These are phyloP conservation scores for Dinochytrium kinnereticum DNA, from an alignment of 371 early-diverging fungal genomes.

Conservation along the genomic window DNA sequence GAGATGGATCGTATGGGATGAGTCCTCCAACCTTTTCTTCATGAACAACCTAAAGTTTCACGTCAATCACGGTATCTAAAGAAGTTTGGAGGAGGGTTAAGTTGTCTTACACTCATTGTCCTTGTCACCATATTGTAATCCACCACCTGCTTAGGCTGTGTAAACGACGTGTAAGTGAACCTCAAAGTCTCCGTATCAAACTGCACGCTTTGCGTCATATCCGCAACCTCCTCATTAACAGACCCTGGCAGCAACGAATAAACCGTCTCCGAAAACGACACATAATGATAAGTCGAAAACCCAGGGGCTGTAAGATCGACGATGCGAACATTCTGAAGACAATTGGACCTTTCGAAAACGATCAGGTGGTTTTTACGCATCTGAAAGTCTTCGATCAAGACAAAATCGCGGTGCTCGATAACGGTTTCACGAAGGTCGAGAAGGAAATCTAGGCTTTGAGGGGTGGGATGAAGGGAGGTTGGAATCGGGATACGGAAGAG, in stretches of 20 bases:
- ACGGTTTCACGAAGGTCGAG: conserved; percentile 49
- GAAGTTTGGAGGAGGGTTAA: too few species aligned
- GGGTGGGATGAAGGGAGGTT: neutral
- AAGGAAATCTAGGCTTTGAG: conserved; percentile 20
- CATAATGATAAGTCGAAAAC: conserved; percentile 61
- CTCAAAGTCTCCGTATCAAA: conserved; percentile 47
- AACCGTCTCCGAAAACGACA: conserved; percentile 64
- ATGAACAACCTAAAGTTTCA: conserved; percentile 40
- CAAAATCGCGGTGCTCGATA: conserved; percentile 62
- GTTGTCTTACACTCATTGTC: conserved; percentile 39
- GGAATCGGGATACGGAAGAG: conserved; percentile 60
- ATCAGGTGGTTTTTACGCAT: conserved; percentile 58
- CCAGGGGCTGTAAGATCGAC: conserved; percentile 38
- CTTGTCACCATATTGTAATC: conserved; percentile 62
- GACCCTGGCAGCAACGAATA: conserved; percentile 55
- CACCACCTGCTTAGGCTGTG: conserved; percentile 62
- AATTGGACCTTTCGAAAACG: conserved; percentile 66
- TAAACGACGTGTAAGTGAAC: conserved; percentile 61
- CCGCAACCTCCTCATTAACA: conserved; percentile 56
- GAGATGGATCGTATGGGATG: conserved; percentile 39
- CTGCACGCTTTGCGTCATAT: conserved; percentile 46
- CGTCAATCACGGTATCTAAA: too few species aligned
- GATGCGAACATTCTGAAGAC: conserved; percentile 65
- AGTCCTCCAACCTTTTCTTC: conserved; percentile 49
- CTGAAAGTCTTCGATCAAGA: conserved; percentile 60